Base-by-base conservation (phyloP, 176 grass and related monocot genomes). In the Oryza nivara region DNA sequence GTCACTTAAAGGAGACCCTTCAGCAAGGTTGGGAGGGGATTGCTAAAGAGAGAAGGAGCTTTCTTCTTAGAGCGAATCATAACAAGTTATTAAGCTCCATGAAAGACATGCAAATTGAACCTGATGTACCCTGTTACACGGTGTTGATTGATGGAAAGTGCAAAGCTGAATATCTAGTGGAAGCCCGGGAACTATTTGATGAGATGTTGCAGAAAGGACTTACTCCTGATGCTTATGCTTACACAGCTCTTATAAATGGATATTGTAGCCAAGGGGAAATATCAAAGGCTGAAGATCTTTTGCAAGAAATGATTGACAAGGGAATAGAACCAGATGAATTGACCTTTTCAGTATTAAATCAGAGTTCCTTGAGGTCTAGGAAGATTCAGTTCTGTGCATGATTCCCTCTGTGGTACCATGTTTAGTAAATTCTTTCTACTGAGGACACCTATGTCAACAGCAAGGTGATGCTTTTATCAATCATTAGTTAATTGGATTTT, bases 71-170 rank as follows among this genome's bases (percentile, higher is more conserved):
- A 72, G 86, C 60, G 52, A 87, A 86, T 48, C 67, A 87, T 58
- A 54, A 70, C 7, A 77, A 34, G 65, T 76, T 87, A 65, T 79
- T 72, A 68, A 77, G 71, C 44, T 34, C 47, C 44, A 92, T 97
- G 94, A 76, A 79, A 85, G 65, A 76, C 58, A 58, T 56, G 67
- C 64, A 85, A 19, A 79, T 92, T 3, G 54, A 97, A 68, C 90
- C 83, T 74, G 94, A 97, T 70, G 85, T 90, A 54, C 76, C 79
- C 17, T 97, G 80, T 72, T 97, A 97, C 64, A 97, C 92, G n/a
- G 86, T 92, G 71, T 87, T 97, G 88, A 92, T 97, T 80, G 72
- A 97, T 92, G 86, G 88, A 3, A 77, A 83, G 5, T 97, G 94
- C 79, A 97, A 94, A 87, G 65, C 89, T 68, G 80, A 77, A 54